Conservation (phyloP, 306 rosid genomes). For the apple (Malus domestica) region DNA sequence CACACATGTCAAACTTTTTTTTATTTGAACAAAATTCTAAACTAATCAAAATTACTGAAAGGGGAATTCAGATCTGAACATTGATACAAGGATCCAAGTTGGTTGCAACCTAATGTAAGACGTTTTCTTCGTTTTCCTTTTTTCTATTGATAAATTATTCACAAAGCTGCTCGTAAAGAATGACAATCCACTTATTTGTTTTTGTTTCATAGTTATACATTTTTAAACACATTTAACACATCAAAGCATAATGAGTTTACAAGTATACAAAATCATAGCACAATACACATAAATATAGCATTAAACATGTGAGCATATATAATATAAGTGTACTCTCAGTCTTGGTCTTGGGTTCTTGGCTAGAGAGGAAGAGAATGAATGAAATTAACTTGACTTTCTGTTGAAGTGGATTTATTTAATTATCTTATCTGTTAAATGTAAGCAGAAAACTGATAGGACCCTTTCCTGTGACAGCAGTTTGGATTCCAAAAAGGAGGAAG, state of each 20-base stretch:
- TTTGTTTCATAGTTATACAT: background rate
- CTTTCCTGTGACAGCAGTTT: conserved; percentile 72
- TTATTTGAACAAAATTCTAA: too few relatives aligned
- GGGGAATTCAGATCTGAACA: too few relatives aligned
- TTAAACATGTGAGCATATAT: background rate
- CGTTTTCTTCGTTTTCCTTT: background rate
- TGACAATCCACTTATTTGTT: background rate
- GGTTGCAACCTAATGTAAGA: too few relatives aligned
- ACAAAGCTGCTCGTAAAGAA: background rate
- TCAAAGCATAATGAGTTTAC: background rate
- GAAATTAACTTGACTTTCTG: background rate
- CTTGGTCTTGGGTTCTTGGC: background rate
- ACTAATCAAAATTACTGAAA: too few relatives aligned
- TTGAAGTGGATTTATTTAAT: background rate
- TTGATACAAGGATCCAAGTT: background rate
- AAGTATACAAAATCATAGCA: background rate
- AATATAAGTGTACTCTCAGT: background rate
- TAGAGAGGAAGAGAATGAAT: background rate
- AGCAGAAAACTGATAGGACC: conserved; percentile 64
- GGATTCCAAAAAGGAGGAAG: conserved; percentile 66
- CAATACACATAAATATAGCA: background rate
- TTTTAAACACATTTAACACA: background rate
- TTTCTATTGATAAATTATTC: background rate
- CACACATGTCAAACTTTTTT: too few relatives aligned
- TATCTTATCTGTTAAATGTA: conserved; percentile 55